phyloP scores from a whole-genome alignment of 75 land plant genomes.

The Chamaecyparis obtusa region DNA sequence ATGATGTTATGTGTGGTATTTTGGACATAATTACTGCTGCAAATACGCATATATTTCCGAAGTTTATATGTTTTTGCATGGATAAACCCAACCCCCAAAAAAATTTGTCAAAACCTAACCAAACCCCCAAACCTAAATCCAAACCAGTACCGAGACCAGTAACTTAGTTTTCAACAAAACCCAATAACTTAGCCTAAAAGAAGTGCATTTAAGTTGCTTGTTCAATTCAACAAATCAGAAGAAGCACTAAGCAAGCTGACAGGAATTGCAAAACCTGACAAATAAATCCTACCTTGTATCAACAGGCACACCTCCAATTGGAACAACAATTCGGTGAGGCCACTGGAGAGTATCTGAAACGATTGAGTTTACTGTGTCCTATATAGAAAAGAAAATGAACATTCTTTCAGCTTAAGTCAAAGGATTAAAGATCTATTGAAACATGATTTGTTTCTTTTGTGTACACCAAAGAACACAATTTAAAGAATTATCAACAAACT shows the following conservation, averaged over 20 bases:
- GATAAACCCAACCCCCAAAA: too few relatives aligned
- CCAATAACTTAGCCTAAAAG: too few relatives aligned
- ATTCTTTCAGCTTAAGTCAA: not conserved
- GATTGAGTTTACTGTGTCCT: constrained; percentile 77
- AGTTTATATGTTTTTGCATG: too few relatives aligned
- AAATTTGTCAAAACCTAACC: too few relatives aligned
- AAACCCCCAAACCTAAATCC: too few relatives aligned
- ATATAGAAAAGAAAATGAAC: not conserved
- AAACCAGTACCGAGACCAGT: too few relatives aligned
- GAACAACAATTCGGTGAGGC: constrained; percentile 98
- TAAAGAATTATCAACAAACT: constrained; percentile 21
- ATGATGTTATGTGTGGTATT: too few relatives aligned
- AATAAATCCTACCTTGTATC: constrained; percentile 63
- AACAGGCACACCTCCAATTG: constrained; percentile 85
- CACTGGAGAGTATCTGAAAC: constrained; percentile 81
- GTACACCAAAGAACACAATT: not conserved
- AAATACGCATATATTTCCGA: too few relatives aligned
- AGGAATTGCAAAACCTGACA: not conserved
- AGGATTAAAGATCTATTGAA: not conserved
- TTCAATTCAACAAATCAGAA: not conserved
- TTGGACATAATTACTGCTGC: too few relatives aligned
- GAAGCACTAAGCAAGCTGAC: not conserved
- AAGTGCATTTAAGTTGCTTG: too few relatives aligned
- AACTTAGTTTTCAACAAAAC: too few relatives aligned
- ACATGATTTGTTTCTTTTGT: not conserved